phyloP scores from a whole-genome alignment of 768 basidiomycete genomes.

The Suillus clintonianus region DNA sequence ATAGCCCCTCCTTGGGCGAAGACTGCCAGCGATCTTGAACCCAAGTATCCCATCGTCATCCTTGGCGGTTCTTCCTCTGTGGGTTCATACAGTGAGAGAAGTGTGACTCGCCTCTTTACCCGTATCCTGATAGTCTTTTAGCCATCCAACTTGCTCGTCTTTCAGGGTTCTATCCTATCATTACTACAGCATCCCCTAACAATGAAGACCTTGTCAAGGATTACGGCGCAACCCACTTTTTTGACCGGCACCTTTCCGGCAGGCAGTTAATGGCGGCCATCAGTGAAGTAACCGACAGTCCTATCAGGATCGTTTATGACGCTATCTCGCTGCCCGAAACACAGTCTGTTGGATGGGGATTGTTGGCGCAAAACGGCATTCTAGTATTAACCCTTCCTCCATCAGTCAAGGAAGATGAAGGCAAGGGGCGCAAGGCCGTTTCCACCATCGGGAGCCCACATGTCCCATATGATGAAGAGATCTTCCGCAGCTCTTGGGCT shows the following conservation, averaged over 20 bases:
- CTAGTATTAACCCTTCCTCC: slow-evolving; percentile 30
- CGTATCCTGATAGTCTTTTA: slow-evolving; percentile 7
- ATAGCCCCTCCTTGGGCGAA: slow-evolving; percentile 39
- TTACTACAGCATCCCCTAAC: slow-evolving; percentile 38
- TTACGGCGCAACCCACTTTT: slow-evolving; percentile 42
- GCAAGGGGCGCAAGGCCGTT: slow-evolving; percentile 19
- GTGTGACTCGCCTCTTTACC: slow-evolving; percentile 4
- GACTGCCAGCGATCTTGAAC: slow-evolving; percentile 37
- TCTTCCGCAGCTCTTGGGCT: slow-evolving; percentile 20
- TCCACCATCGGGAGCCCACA: slow-evolving; percentile 26
- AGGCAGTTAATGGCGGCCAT: slow-evolving; percentile 18
- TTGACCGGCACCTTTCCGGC: slow-evolving; percentile 32
- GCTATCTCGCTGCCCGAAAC: slow-evolving; percentile 35
- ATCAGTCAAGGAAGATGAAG: slow-evolving; percentile 24
- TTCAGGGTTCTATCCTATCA: slow-evolving; percentile 44
- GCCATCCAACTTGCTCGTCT: slow-evolving; percentile 42
- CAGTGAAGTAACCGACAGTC: slow-evolving; percentile 28
- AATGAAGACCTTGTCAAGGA: slow-evolving; percentile 32
- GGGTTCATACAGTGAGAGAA: slow-evolving; percentile 43
- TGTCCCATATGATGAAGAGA: slow-evolving; percentile 14
- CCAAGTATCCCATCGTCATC: slow-evolving; percentile 46
- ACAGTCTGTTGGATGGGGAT: slow-evolving; percentile 33
- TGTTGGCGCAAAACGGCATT: slow-evolving; percentile 34
- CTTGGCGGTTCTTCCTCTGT: slow-evolving; percentile 50
- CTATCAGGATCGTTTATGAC: slow-evolving; percentile 31